phyloP scores from a whole-genome alignment of 352 stramenopile species.

The Globisporangium okanoganense region DNA sequence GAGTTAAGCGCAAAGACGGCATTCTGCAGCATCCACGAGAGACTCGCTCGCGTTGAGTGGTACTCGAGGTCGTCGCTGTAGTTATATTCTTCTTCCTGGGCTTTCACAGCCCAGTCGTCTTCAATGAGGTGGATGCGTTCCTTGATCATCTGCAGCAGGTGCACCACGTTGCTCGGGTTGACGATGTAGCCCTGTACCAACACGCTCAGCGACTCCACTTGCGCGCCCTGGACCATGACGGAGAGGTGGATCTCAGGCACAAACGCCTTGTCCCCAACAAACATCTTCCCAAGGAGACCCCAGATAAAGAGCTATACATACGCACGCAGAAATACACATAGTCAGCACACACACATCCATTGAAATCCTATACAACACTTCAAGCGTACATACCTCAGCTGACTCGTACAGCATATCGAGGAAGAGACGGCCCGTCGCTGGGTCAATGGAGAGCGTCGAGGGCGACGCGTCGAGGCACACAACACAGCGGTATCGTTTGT shows the following conservation, averaged over 20 bases:
- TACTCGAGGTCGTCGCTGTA: constrained; percentile 13
- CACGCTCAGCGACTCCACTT: constrained; percentile 77
- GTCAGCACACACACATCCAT: background rate
- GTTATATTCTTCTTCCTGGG: constrained; percentile 22
- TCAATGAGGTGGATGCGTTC: constrained; percentile 78
- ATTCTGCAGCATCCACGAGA: constrained; percentile 84
- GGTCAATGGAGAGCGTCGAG: constrained; percentile 81
- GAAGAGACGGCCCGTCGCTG: constrained; percentile 64
- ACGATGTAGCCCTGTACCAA: constrained; percentile 82
- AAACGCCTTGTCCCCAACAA: constrained; percentile 44
- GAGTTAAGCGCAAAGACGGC: constrained; percentile 85
- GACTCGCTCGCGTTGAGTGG: constrained; percentile 35
- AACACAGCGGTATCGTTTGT: constrained; percentile 76
- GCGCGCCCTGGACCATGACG: constrained; percentile 74
- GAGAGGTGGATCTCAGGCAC: constrained; percentile 73
- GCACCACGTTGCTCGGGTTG: constrained; percentile 42
- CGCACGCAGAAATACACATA: background rate
- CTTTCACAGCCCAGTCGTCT: constrained; percentile 65
- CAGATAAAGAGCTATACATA: constrained; percentile 63
- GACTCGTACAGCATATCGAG: constrained; percentile 80
- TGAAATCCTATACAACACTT: too few relatives aligned
- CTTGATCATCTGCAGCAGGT: constrained; percentile 65
- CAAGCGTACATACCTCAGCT: constrained; percentile 34
- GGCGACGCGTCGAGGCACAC: constrained; percentile 83
- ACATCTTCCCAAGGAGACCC: constrained; percentile 55